phyloP scores from a whole-genome alignment of 257 asterid genomes.

The Solanum phureja region DNA sequence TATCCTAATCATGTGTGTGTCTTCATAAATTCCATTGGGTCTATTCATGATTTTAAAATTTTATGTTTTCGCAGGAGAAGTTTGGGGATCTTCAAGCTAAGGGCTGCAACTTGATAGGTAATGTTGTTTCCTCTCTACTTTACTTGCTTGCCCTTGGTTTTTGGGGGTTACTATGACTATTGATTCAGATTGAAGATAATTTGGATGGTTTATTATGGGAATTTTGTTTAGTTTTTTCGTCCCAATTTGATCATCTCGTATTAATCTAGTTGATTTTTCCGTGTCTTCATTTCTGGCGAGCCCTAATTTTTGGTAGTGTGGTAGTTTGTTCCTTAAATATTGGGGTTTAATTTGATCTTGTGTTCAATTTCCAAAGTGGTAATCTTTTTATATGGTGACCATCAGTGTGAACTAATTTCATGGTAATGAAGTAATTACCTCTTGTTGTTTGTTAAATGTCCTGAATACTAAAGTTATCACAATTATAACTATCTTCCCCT shows the following conservation, averaged over 20 bases:
- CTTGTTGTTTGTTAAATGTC: background rate
- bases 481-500: background rate
- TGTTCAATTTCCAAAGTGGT: background rate
- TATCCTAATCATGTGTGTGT: background rate
- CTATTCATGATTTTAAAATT: background rate
- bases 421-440: background rate
- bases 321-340: background rate
- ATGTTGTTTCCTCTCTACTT: background rate
- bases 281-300: background rate
- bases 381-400: background rate
- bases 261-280: background rate
- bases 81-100: constrained; percentile 69
- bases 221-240: background rate
- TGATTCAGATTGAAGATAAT: background rate
- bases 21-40: background rate
- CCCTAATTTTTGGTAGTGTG: background rate
- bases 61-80: constrained; percentile 52
- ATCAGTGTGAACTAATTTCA: background rate
- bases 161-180: background rate
- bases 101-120: constrained; percentile 91
- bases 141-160: background rate
- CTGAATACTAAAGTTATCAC: background rate
- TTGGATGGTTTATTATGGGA: background rate
- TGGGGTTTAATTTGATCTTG: background rate
- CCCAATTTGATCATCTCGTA: background rate